Base-by-base conservation (phyloP, 306 rosid genomes). In the Lathyrus sativus region DNA sequence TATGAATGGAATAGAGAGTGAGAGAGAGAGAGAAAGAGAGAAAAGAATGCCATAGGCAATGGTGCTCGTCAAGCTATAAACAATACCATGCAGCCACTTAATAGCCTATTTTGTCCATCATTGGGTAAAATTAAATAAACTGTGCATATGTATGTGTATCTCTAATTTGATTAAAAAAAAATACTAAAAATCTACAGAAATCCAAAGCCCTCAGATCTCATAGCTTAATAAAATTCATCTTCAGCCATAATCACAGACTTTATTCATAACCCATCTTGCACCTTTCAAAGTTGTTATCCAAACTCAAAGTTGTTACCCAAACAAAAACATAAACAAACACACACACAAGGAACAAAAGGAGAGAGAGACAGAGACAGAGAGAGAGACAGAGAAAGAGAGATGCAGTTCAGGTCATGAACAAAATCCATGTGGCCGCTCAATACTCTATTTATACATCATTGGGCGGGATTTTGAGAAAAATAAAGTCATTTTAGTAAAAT, bases 41-140 rank as follows among this genome's bases (percentile, higher is more conserved):
- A 6, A 53, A 54, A 55, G 61, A 54, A 12, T 11, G 18, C 15
- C 15, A 14, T 26, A 31, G 58, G 44, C 29, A 9, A 22, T 43
- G 66, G 50, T 57, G 64, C 68, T 37, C 28, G 8, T 3, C 67
- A 0, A 7, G 50, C 43, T 37, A 65, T 18, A 10, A 72, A 71
- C 22, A 64, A 65, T 57, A 39, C 70, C 54, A 44, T 12, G 33
- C 0, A 60, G 67, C 74, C 22, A n/a, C 65, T 66, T 69, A 56
- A 8, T 12, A 48, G 58, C 28, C 42, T 77, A 63, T 57, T 57
- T 48, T 57, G 18, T 71, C 33, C 77, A 77, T 77, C 81, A 77
- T 65, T 57, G 81, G 76, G 81, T 53, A 43, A 43, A 4, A 3
- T 46, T 3, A 11, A 42, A 4, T 35, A 6, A 42, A 10, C 4